phyloP scores from a whole-genome alignment of 108 stramenopile species.

The Aureococcus anophagefferens region DNA sequence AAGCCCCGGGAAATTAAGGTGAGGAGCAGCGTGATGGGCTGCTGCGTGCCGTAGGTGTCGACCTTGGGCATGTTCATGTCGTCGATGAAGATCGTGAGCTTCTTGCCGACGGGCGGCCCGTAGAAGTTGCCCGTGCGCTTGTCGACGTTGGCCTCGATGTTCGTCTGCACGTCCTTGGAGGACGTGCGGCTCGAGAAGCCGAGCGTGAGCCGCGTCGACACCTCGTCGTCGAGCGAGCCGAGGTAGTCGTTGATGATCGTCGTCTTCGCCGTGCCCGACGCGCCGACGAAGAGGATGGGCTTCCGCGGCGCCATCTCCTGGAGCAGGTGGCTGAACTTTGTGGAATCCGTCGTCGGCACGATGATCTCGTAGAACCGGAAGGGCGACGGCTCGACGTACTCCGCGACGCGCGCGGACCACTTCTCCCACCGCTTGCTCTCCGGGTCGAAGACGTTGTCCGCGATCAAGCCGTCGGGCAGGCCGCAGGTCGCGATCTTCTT shows the following conservation, averaged over 20 bases:
- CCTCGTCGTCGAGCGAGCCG: conserved; percentile 20
- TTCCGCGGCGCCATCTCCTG: conserved; percentile 32
- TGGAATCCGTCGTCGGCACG: conserved; percentile 58
- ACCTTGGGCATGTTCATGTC: conserved; percentile 64
- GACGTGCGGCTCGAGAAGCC: conserved; percentile 52
- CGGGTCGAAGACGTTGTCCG: conserved; percentile 35
- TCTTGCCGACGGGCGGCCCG: conserved; percentile 52
- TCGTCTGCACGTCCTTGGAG: conserved; percentile 46
- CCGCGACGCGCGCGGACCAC: conserved; percentile 42
- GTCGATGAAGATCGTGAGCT: conserved; percentile 53
- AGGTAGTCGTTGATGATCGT: conserved; percentile 52
- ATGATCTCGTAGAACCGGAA: conserved; percentile 51
- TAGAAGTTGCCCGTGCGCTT: conserved; percentile 52
- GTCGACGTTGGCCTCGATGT: conserved; percentile 56
- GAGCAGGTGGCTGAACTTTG: conserved; percentile 49
- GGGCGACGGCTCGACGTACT: conserved; percentile 48
- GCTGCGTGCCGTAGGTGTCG: conserved; percentile 61
- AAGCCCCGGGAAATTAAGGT: conserved; percentile 45
- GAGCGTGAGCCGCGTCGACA: conserved; percentile 24
- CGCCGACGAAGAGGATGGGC: conserved; percentile 58
- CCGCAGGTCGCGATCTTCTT: conserved; percentile 22
- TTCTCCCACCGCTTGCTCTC: conserved; percentile 39
- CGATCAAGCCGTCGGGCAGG: conserved; percentile 36
- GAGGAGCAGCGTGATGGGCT: conserved; percentile 52
- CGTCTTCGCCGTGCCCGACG: conserved; percentile 59